Conservation (phyloP, 257 asterid species). For the Prunella vulgaris region DNA sequence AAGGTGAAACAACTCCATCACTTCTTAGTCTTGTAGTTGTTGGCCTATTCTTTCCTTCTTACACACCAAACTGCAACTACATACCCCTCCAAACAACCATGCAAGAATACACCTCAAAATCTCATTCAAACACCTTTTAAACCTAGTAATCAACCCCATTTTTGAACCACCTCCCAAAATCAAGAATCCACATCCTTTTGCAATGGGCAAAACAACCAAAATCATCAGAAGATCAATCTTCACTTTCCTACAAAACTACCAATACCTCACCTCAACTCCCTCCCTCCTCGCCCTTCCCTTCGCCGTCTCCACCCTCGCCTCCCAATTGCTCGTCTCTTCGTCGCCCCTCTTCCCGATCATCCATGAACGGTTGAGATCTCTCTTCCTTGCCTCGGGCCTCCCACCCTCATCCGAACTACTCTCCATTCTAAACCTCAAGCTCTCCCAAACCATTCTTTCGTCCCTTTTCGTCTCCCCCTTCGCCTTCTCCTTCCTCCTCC, state of each 20-base stretch:
- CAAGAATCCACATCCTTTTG: constrained; percentile 7
- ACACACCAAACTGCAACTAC: constrained; percentile 21
- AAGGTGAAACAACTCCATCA: constrained; percentile 35
- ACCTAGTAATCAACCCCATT: neutral
- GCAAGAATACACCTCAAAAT: no score
- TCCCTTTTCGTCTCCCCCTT: constrained; percentile 30
- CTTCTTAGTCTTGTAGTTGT: constrained; percentile 28
- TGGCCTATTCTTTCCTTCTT: constrained; percentile 30
- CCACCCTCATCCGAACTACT: constrained; percentile 52
- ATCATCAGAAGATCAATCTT: constrained; percentile 63
- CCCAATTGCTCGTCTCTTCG: constrained; percentile 41
- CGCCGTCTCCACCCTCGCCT: constrained; percentile 52
- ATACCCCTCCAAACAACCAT: constrained; percentile 8
- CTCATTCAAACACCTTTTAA: constrained; percentile 3
- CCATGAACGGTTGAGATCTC: constrained; percentile 34
- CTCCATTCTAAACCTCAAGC: constrained; percentile 44
- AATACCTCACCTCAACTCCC: constrained; percentile 51
- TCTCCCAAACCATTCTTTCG: constrained; percentile 49
- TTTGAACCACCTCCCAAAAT: neutral
- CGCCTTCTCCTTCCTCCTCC: constrained; percentile 48
- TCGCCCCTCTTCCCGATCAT: constrained; percentile 34
- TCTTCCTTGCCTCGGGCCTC: constrained; percentile 66
- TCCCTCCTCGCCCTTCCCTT: constrained; percentile 59
- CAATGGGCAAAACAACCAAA: constrained; percentile 44
- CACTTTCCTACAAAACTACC: constrained; percentile 59